Evolutionary conservation across 805 yeast species (phyloP), one percentile per base, ranked within the genome.

Genomic region (Teunomyces lycoperdinae): DNA sequence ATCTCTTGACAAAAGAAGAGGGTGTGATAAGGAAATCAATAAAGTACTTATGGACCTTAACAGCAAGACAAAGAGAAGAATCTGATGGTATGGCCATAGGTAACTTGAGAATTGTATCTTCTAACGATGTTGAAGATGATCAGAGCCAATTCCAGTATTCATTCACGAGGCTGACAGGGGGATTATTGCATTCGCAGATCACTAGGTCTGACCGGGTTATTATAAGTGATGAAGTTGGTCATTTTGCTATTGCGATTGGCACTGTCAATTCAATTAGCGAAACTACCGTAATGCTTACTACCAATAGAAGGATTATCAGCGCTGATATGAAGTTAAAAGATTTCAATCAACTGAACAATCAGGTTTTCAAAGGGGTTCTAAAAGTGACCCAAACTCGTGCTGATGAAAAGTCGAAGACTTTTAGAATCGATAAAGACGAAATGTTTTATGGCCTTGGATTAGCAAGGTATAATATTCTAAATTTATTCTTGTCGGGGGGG

Each of bases 371-470:
- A 54, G 73, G 85, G 34, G 81, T 78, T 8, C 59, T 82, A 30
- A 55, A 50, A 33, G 43, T 42, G 14, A 26, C 41, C 9, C 41
- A 38, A 5, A n/a, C 27, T 3, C 44, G 43, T 31, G 10, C 30
- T 38, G 30, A 24, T 11, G 32, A 29, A 20, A 24, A 41, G n/a
- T 5, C 40, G 6, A 11, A 64, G 48, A 24, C 50, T 53, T 89
- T 79, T 54, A 72, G 98, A 47, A 73, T 91, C 24, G 98, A 92
- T 61, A 83, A 81, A 58, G 95, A 90, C 64, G 90, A 84, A 42
- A 77, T 83, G 67, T 84, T 80, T 47, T 83, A 80, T 54, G 90
- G 91, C 0, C 74, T 91, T 74, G 80, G 89, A 0, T 59, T 85
- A 30, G 90, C 96, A 0, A 70, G 97, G 40, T 87, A 69, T 63